Percentiles rank a stretch among this genome's conserved stretches.
Evolutionary conservation across 345 rosid genomes (phyloP).

Genomic region (Eucalyptus leucophloia): DNA sequence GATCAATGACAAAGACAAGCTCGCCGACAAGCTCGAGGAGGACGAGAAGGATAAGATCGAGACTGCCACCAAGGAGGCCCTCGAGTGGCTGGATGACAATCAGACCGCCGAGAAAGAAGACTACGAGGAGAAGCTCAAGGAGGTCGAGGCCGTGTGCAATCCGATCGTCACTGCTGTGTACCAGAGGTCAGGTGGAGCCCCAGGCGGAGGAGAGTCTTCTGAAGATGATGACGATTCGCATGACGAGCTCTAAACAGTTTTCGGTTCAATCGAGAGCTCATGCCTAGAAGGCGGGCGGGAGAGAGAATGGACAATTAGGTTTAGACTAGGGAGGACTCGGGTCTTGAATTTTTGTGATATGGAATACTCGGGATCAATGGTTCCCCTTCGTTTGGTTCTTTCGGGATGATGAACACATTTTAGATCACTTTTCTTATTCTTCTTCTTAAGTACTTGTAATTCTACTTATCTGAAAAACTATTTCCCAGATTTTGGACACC

Average conservation of each 20-base stretch:
- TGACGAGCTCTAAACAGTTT: slow-evolving; percentile 40
- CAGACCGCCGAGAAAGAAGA: slow-evolving; percentile 82
- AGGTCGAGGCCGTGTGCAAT: slow-evolving; percentile 90
- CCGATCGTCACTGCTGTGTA: slow-evolving; percentile 83
- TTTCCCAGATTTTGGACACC: neutral
- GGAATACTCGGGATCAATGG: neutral
- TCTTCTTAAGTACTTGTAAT: neutral
- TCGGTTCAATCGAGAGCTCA: neutral
- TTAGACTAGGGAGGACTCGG: neutral
- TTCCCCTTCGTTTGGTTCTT: neutral
- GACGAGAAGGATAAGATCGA: slow-evolving; percentile 95
- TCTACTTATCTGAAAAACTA: neutral
- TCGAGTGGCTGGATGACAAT: slow-evolving; percentile 92
- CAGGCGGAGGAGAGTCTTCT: slow-evolving; percentile 29
- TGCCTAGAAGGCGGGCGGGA: neutral
- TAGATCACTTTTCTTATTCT: neutral
- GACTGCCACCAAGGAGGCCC: slow-evolving; percentile 76
- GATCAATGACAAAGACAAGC: slow-evolving; percentile 83
- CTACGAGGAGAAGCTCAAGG: slow-evolving; percentile 93
- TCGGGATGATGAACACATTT: neutral
- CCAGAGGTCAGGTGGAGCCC: slow-evolving; percentile 78
- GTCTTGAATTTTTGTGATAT: neutral
- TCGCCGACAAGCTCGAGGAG: slow-evolving; percentile 81
- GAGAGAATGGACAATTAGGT: neutral
- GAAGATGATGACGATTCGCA: slow-evolving; percentile 37